Percentiles rank a stretch among this genome's conserved stretches.
These are phyloP conservation scores for Phanerochaete carnosa DNA, from an alignment of 768 basidiomycete species.

Conservation along the genomic window DNA sequence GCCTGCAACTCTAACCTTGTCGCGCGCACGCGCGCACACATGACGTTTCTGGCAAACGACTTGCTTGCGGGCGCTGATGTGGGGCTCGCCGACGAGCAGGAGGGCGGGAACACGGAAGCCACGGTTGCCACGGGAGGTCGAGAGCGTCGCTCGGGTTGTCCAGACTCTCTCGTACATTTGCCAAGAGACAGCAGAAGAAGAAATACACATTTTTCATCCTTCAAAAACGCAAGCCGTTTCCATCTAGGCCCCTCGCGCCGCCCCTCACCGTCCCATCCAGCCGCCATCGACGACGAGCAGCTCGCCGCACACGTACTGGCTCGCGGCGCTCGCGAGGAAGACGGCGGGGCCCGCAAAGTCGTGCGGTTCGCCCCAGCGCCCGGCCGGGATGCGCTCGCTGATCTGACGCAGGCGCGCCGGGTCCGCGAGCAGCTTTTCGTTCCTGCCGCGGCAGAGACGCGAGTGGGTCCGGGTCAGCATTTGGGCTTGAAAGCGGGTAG, in stretches of 20 bases:
- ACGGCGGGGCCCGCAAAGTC: conserved; percentile 70
- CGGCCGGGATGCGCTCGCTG: conserved; percentile 67
- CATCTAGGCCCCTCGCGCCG: no score
- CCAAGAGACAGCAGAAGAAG: no score
- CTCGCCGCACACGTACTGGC: conserved; percentile 69
- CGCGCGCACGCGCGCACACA: no score
- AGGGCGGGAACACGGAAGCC: no score
- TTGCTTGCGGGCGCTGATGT: no score
- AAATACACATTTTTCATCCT: background rate
- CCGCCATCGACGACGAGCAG: conserved; percentile 63
- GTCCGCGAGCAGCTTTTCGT: conserved; percentile 60
- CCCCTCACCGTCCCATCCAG: conserved; percentile 5
- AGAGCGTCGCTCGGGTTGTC: no score
- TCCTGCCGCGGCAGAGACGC: conserved; percentile 38
- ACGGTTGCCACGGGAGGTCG: no score
- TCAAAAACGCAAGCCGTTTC: no score
- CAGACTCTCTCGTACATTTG: no score
- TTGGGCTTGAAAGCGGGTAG: background rate
- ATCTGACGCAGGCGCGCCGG: conserved; percentile 61
- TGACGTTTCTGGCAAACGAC: no score
- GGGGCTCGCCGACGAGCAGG: no score
- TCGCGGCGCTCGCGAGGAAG: conserved; percentile 61
- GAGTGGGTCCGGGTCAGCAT: background rate
- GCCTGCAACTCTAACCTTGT: no score
- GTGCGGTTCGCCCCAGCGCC: conserved; percentile 60